Evolutionary conservation across 768 basidiomycete genomes (phyloP).

Genomic region (Agaricus blazei): DNA sequence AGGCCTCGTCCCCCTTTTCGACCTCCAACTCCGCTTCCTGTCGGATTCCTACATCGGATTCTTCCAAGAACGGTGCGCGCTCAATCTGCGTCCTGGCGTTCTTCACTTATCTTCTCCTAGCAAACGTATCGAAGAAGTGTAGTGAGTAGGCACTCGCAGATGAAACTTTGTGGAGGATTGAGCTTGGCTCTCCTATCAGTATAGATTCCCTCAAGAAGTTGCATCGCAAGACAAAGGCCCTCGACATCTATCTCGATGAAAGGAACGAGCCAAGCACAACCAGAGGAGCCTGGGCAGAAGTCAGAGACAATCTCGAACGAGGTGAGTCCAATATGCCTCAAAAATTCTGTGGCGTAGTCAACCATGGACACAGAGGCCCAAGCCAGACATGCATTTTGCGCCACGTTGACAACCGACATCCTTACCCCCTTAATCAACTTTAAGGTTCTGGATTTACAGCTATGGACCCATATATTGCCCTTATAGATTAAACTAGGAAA

Average conservation of each 20-base stretch:
- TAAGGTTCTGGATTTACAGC: conserved; percentile 40
- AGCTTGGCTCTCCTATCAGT: conserved; percentile 30
- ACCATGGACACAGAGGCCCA: conserved; percentile 58
- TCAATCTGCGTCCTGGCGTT: conserved; percentile 5
- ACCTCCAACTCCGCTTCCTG: conserved; percentile 61
- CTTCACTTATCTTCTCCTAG: conserved; percentile 32
- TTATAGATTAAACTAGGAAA: conserved; percentile 48
- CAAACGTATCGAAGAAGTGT: conserved; percentile 78
- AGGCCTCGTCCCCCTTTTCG: conserved; percentile 68
- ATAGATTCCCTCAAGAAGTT: conserved; percentile 71
- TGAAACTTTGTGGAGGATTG: background rate
- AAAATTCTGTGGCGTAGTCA: background rate
- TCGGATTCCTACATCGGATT: conserved; percentile 77
- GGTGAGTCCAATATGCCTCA: conserved; percentile 34
- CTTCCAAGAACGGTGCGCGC: conserved; percentile 75
- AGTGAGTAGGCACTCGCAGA: conserved; percentile 43
- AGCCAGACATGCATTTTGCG: conserved; percentile 72
- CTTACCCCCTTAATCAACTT: conserved; percentile 61
- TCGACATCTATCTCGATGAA: conserved; percentile 72
- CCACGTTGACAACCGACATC: conserved; percentile 67
- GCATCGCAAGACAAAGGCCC: conserved; percentile 63
- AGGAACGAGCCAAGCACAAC: conserved; percentile 59
- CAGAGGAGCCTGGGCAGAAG: conserved; percentile 76
- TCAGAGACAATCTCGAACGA: conserved; percentile 81
- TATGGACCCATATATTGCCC: background rate